Evolutionary conservation across 1,284 basidiomycete species (phyloP), one percentile per base, ranked within the genome.

Genomic region (Schizopora paradoxa): DNA sequence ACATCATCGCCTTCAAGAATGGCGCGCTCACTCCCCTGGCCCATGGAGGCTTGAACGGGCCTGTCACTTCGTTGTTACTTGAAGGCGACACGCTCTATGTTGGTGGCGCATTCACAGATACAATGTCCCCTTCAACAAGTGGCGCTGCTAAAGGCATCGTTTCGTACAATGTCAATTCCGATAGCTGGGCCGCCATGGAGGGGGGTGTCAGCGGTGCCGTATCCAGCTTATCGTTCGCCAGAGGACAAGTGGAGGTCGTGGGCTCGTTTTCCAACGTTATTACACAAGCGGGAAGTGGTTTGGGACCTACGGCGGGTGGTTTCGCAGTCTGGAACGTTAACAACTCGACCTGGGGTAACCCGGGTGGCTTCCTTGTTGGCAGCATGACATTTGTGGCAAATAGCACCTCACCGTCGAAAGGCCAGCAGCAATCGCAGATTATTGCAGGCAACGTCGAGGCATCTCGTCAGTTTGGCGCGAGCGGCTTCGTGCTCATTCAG

Each of bases 41-140:
- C 0, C 66, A 72, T 21, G 72, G 75, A 37, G 91, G 89, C 3
- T 66, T 94, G 41, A 82, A 93, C 59, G 88, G 85, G 5, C 66
- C 75, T 7, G 87, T 94, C 4, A 70, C 76, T n/a, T 76, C 86
- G 1, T 63, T 91, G 22, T 68, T 74, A 5, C 58, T 83, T 8
- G 62, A 74, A 36, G 83, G 73, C 29, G 73, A 79, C 55, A 72
- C 67, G 6, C 64, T 98, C 22, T 97, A 78, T 60, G 81, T 93
- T 36, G 94, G 91, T 26, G 94, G 94, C 1, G 71, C 80, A 2
- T 99, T 98, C 67, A 77, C 73, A 1, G 79, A 84, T 52, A 89
- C 89, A 0, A 66, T 68, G 4, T 64, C 73, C 5, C 64, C 70
- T 26, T 72, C 78, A 0, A 76, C 72, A 1, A 65, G 70, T 34